Percentiles rank a stretch among this genome's conserved stretches.
Evolutionary conservation across 1,284 basidiomycete genomes (phyloP).

Genomic region (Meripilus lineatus): DNA sequence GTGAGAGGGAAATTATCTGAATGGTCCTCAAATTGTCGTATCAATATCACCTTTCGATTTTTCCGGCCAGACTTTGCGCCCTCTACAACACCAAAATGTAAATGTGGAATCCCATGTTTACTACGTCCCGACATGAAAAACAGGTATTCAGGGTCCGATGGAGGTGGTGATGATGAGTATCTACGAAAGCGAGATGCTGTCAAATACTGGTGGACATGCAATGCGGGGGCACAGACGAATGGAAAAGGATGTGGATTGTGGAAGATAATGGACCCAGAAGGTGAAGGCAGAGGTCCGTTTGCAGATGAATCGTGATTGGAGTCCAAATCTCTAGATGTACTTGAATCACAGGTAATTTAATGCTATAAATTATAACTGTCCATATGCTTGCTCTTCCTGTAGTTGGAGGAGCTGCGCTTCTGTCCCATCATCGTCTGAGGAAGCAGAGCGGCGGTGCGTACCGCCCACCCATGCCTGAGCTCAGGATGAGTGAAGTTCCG

Average conservation of each 20-base stretch:
- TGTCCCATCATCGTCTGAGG: too few relatives aligned
- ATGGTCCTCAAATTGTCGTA: conserved; percentile 59
- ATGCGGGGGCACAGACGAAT: conserved; percentile 76
- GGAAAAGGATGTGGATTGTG: conserved; percentile 84
- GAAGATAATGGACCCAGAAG: conserved; percentile 71
- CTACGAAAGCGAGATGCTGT: not conserved
- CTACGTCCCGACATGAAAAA: conserved; percentile 78
- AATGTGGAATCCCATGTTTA: conserved; percentile 75
- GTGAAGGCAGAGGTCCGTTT: conserved; percentile 65
- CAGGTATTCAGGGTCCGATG: conserved; percentile 23
- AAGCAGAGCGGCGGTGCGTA: too few relatives aligned
- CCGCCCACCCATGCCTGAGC: too few relatives aligned
- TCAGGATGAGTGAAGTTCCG: too few relatives aligned
- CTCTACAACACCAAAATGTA: conserved; percentile 63
- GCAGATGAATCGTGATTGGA: too few relatives aligned
- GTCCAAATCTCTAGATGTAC: too few relatives aligned
- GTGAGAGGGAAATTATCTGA: conserved; percentile 1
- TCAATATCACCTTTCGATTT: conserved; percentile 89
- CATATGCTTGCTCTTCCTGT: too few relatives aligned
- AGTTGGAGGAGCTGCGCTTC: too few relatives aligned
- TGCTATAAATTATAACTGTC: too few relatives aligned
- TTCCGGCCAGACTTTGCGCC: conserved; percentile 84
- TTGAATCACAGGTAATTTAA: too few relatives aligned
- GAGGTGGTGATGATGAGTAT: not conserved
- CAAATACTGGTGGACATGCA: conserved; percentile 86